Conservation (phyloP, 2,329 filamentous ascomycete genomes). For the Cyanodermella asteris region DNA sequence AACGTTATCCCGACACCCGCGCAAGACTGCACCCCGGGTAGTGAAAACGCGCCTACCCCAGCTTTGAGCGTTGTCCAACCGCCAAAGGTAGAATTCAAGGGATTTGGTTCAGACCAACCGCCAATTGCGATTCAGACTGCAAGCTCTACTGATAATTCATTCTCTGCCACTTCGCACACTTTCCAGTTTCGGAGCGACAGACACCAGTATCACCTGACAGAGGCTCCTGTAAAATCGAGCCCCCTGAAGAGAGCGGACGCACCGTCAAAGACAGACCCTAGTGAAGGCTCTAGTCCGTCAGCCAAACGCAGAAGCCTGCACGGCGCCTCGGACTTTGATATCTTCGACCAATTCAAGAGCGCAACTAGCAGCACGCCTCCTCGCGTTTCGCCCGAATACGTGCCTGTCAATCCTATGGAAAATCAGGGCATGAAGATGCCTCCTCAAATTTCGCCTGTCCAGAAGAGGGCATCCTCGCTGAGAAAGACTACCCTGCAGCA, state of each 20-base stretch:
- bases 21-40: conserved; percentile 17
- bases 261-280: conserved; percentile 66
- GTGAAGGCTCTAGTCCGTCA: conserved; percentile 60
- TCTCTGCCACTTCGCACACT: conserved; percentile 17
- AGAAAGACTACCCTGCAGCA: conserved; percentile 77
- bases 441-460: conserved; percentile 25
- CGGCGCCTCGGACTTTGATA: conserved; percentile 47
- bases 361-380: conserved; percentile 22
- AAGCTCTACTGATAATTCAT: conserved; percentile 1
- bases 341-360: conserved; percentile 41
- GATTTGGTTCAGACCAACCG: background rate
- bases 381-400: conserved; percentile 13
- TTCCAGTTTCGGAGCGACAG: conserved; percentile 28
- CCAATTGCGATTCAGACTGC: background rate
- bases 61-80: conserved; percentile 7
- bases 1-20: too few species aligned
- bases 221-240: conserved; percentile 42
- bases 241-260: conserved; percentile 83
- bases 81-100: conserved; percentile 4
- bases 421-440: background rate
- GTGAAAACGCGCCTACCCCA: conserved; percentile 18
- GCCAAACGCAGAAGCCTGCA: conserved; percentile 81
- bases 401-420: background rate
- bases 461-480: conserved; percentile 53
- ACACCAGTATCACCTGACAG: conserved; percentile 23